Conservation (phyloP, 225 moss, liverwort and hornwort genomes). For the Bryoerythrophyllum caledonicum region DNA sequence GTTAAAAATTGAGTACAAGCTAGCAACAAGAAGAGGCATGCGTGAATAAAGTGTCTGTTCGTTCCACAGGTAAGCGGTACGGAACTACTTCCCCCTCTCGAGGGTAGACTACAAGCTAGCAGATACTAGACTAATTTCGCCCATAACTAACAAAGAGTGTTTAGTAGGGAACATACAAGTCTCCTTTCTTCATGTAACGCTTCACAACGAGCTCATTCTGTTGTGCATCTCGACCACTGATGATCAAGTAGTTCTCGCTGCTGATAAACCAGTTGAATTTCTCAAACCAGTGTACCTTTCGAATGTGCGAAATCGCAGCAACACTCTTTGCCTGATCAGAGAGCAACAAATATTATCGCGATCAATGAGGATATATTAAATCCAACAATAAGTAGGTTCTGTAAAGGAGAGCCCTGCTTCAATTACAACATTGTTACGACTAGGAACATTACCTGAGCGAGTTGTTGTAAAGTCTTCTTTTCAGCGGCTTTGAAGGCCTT, state of each 20-base stretch:
- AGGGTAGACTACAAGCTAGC: not conserved
- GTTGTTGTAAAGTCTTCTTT: conserved; percentile 82
- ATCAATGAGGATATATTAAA: conserved; percentile 1
- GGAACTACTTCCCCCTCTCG: too few relatives aligned
- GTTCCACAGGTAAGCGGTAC: too few relatives aligned
- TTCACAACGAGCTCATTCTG: conserved; percentile 96
- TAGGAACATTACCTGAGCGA: conserved; percentile 61
- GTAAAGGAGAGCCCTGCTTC: not conserved
- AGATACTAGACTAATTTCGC: not conserved
- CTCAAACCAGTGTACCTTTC: conserved; percentile 98
- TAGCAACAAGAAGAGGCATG: too few relatives aligned
- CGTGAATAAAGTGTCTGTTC: not conserved
- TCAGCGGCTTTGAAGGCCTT: conserved; percentile 96
- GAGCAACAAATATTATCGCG: conserved; percentile 18
- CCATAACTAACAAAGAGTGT: not conserved
- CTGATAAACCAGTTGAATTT: conserved; percentile 97
- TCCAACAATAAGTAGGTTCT: not conserved
- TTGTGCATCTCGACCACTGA: conserved; percentile 97
- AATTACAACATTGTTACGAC: not conserved
- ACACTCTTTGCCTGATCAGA: conserved; percentile 78
- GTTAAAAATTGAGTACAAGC: not conserved
- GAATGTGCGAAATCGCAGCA: conserved; percentile 86
- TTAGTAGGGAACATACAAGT: conserved; percentile 51
- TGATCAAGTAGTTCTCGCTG: conserved; percentile 86
- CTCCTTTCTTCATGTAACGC: conserved; percentile 97